Conservation (phyloP, 1,284 basidiomycete genomes). For the Neolentinus lepideus region DNA sequence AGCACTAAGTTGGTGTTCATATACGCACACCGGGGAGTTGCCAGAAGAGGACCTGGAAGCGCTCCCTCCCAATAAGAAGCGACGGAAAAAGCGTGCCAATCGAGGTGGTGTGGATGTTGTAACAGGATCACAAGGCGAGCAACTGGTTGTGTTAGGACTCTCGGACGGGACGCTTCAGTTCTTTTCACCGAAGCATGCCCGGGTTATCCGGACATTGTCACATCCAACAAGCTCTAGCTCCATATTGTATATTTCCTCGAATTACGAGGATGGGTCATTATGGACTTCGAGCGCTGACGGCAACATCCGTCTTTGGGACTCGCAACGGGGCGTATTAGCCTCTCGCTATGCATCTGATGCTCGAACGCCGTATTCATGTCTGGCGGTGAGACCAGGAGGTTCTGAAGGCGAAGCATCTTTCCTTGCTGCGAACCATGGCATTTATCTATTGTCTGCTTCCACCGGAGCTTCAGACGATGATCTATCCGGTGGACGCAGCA, state of each 20-base stretch:
- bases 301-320: slow-evolving; percentile 50
- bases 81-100: slow-evolving; percentile 29
- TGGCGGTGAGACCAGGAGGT: slow-evolving; percentile 33
- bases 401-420: slow-evolving; percentile 32
- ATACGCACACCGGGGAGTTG: slow-evolving; percentile 24
- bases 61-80: slow-evolving; percentile 30
- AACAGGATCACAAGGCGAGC: slow-evolving; percentile 16
- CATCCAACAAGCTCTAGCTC: slow-evolving; percentile 45
- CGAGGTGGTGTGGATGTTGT: slow-evolving; percentile 12
- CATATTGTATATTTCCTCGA: slow-evolving; percentile 39
- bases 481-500: slow-evolving; percentile 24
- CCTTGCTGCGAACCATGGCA: slow-evolving; percentile 52
- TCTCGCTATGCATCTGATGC: slow-evolving; percentile 47
- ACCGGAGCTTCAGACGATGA: slow-evolving; percentile 11
- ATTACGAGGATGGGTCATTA: slow-evolving; percentile 22
- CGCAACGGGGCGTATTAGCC: slow-evolving; percentile 38
- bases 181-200: slow-evolving; percentile 53
- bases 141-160: slow-evolving; percentile 48
- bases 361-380: slow-evolving; percentile 46
- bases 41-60: slow-evolving; percentile 25
- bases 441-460: slow-evolving; percentile 40
- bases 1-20: slow-evolving; percentile 41
- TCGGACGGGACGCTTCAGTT: slow-evolving; percentile 47
- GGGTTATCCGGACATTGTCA: slow-evolving; percentile 45
- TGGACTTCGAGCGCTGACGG: slow-evolving; percentile 58